Evolutionary conservation across 2,329 filamentous ascomycete species (phyloP), one percentile per base, ranked within the genome.

Genomic region (Fusarium penzigii): DNA sequence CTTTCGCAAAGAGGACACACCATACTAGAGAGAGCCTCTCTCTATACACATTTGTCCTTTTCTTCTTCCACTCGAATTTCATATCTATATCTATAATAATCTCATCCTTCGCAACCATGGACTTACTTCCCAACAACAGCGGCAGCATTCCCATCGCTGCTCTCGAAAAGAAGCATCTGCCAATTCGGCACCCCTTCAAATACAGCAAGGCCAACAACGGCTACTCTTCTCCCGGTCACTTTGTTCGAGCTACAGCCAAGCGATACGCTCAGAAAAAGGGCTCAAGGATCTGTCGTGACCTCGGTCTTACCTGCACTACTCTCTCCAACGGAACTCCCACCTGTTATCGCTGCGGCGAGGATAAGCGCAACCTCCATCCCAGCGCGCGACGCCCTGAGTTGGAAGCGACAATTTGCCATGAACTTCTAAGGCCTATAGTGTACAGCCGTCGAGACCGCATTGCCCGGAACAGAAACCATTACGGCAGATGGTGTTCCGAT

Each of bases 221-320:
- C 11, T 57, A 61, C 14, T 63, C 56, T 17, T 61, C 63, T 6
- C 62, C 57, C 46, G 68, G 66, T 46, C 64, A 70, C 49, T 57
- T 68, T 29, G 55, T 71, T 49, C 69, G 69, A 48, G 65, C 64
- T 42, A 62, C 63, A 39, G 68, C 68, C 16, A 70, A 70, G 52
- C 66, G 65, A 14, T 61, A 68, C 41, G 63, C 61, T 14, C 58
- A 62, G n/a, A 43, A 42, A 44, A 57, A 51, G 36, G 49, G 55
- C 36, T 43, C 51, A 16, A 49, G 52, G 16, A n/a, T 58, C 16
- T 66, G 64, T 29, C 58, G 54, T 49, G 58, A 65, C 10, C 56
- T 60, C 6, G 58, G 62, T 12, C 38, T 65, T 14, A 48, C 51
- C 32, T 65, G 63, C n/a, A 60, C 62, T 5, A 55, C 49, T 13